Evolutionary conservation across 179 eudicot species (phyloP).

Genomic region (Beta macrorhiza): DNA sequence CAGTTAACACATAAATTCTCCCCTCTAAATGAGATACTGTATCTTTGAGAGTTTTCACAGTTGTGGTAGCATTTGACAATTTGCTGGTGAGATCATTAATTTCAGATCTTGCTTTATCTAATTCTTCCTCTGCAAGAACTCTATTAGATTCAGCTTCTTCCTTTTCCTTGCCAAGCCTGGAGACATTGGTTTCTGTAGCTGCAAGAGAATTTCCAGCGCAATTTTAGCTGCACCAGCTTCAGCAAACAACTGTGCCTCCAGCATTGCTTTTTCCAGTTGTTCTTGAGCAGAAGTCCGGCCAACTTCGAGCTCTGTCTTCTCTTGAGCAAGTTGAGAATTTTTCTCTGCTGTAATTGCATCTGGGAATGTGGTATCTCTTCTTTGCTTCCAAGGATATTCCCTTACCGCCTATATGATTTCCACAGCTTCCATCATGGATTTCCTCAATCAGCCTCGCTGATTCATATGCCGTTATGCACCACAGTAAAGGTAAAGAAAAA

Average conservation of each 20-base stretch:
- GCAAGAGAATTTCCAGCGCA: constrained; percentile 62
- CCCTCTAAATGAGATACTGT: constrained; percentile 52
- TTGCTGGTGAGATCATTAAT: constrained; percentile 41
- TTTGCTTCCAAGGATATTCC: too few species aligned
- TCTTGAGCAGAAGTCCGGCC: constrained; percentile 42
- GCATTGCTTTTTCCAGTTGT: constrained; percentile 51
- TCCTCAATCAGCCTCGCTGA: too few species aligned
- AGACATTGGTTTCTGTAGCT: constrained; percentile 51
- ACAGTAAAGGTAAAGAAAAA: too few species aligned
- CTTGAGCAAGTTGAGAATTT: constrained; percentile 52
- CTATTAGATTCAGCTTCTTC: constrained; percentile 53
- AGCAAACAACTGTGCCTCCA: constrained; percentile 47
- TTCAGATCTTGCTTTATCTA: constrained; percentile 59
- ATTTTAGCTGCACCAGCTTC: constrained; percentile 49
- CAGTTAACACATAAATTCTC: constrained; percentile 48
- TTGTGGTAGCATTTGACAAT: constrained; percentile 54
- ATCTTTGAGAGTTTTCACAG: constrained; percentile 66
- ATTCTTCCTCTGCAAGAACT: constrained; percentile 54
- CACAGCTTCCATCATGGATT: too few species aligned
- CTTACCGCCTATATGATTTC: too few species aligned
- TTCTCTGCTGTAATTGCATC: constrained; percentile 52
- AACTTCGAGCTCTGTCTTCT: constrained; percentile 61
- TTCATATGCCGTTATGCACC: too few species aligned
- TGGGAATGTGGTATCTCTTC: too few species aligned
- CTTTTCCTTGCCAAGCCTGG: constrained; percentile 54